phyloP scores from a whole-genome alignment of 2,329 filamentous ascomycete species.

The Raffaelea albimanens region DNA sequence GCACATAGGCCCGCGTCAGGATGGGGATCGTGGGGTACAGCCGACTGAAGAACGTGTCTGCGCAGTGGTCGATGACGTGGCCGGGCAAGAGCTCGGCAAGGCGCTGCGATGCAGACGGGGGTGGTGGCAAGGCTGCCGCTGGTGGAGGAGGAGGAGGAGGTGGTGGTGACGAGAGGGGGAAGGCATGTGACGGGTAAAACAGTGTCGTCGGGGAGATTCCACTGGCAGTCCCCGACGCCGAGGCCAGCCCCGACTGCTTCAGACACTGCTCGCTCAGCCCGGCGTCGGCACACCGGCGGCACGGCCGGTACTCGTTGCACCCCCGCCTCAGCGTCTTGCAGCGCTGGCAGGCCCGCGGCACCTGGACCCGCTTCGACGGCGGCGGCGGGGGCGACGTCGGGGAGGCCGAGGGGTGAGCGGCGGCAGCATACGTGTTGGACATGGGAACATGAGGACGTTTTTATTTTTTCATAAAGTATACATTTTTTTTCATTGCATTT shows the following conservation, averaged over 20 bases:
- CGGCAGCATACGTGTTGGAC: too few species aligned
- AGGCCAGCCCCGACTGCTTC: too few species aligned
- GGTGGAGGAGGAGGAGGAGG: too few species aligned
- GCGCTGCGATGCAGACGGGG: not conserved
- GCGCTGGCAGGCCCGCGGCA: constrained; percentile 31
- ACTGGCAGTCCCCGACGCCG: too few species aligned
- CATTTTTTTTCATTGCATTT: too few species aligned
- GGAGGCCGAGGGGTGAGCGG: too few species aligned
- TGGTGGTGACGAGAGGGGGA: not conserved
- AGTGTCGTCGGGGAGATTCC: constrained; percentile 5
- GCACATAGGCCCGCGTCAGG: not conserved
- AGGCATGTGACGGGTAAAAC: not conserved
- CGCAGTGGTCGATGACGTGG: not conserved
- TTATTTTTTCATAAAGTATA: too few species aligned
- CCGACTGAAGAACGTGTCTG: not conserved
- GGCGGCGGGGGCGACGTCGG: too few species aligned
- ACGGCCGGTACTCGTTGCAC: constrained; percentile 34
- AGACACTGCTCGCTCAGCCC: constrained; percentile 30
- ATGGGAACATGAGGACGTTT: too few species aligned
- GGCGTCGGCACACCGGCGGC: constrained; percentile 30
- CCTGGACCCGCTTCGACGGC: constrained; percentile 22
- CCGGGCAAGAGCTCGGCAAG: not conserved
- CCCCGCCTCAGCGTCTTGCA: constrained; percentile 33
- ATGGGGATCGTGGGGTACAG: not conserved
- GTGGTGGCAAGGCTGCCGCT: too few species aligned